A percentile compares a stretch with the other conserved stretches of the same genome.
phyloP scores from a whole-genome alignment of 768 basidiomycete genomes.

The Tylopilus intermedius region DNA sequence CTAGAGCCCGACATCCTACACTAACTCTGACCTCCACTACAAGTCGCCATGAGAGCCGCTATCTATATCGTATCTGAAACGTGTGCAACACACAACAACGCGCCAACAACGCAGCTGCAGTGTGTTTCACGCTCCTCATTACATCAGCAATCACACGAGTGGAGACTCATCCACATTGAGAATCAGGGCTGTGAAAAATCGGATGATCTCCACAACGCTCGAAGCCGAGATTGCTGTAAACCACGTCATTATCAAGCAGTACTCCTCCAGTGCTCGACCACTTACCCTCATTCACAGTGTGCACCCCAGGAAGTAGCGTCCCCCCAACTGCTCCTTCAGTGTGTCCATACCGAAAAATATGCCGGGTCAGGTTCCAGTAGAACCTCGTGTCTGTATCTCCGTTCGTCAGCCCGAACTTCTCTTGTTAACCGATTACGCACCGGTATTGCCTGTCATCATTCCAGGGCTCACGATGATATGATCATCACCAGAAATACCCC shows the following conservation, averaged over 20 bases:
- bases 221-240: constrained; percentile 40
- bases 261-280: neutral
- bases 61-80: too few relatives aligned
- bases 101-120: too few relatives aligned
- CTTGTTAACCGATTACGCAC: constrained; percentile 7
- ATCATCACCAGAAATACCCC: constrained; percentile 32
- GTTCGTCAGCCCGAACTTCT: neutral
- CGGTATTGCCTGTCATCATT: constrained; percentile 57
- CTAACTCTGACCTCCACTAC: too few relatives aligned
- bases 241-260: neutral
- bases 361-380: constrained; percentile 43
- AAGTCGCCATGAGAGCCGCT: too few relatives aligned
- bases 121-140: too few relatives aligned
- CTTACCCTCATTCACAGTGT: constrained; percentile 72
- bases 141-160: too few relatives aligned
- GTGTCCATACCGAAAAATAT: constrained; percentile 66
- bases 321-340: constrained; percentile 30
- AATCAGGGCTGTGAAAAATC: constrained; percentile 61
- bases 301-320: constrained; percentile 40
- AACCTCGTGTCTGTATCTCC: constrained; percentile 36
- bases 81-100: too few relatives aligned
- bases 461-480: constrained; percentile 43
- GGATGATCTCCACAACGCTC: constrained; percentile 56
- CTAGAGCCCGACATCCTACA: too few relatives aligned
- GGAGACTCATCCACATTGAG: constrained; percentile 61